Evolutionary conservation across 805 yeast species (phyloP), one percentile per base, ranked within the genome.

Genomic region (Ogataea neopini): DNA sequence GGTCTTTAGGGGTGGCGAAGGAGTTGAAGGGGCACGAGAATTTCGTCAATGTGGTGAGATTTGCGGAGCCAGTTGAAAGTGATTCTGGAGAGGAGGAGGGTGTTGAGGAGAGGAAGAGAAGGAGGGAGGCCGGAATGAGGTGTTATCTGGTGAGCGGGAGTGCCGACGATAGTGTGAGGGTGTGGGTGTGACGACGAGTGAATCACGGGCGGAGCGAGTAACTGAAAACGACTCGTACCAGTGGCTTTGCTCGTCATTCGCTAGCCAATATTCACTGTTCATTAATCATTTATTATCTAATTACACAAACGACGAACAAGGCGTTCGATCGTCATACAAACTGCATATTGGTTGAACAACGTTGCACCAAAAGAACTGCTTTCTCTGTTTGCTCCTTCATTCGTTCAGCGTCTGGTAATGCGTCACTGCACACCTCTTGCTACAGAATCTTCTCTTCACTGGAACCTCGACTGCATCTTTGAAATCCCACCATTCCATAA

Each of bases 401-500:
- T 28, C 30, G 30, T 28, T n/a, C n/a, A n/a, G n/a, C 30, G 30
- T 28, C 11, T 13, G 6, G 11, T 28, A 28, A 75, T 76, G 72
- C 9, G 22, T 18, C 6, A 41, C 30, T 2, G 71, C 71, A 62
- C 87, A 82, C 19, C 64, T 57, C 1, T 78, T 80, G 49, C 77
- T 70, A 53, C 87, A 82, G 52, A 82, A 82, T 49, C 74, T 74
- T 33, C 78, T 65, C 55, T 76, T 74, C 22, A 82, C 69, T 0
- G 88, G 86, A 3, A 81, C 63, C 29, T 69, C 60, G 30, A 64
- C 69, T 47, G 81, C 75, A 32, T 70, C 74, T 42, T 76, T 69
- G 40, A 80, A 69, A 54, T 82, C 83, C 87, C 88, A 82, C 86
- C 86, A 82, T 58, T 82, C 87, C 50, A 75, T 59, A 1, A 76